Percentiles rank a stretch among this genome's conserved stretches.
These are phyloP conservation scores for Solanum clarkiae DNA, from an alignment of 257 asterid genomes.

Conservation along the genomic window DNA sequence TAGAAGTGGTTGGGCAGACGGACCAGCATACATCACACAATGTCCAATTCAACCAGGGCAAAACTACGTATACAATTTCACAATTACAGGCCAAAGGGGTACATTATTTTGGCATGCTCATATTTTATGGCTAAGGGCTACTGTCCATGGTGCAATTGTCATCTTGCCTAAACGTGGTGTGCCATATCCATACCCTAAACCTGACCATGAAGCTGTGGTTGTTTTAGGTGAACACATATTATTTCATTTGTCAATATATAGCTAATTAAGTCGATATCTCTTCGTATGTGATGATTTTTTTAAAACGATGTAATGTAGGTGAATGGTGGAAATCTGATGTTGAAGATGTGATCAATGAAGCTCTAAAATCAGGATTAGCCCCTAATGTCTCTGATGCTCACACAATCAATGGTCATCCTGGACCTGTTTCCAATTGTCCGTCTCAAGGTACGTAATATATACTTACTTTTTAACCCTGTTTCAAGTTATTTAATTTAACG, in stretches of 20 bases:
- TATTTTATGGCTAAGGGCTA: constrained; percentile 70
- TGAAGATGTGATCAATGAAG: constrained; percentile 67
- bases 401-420: constrained; percentile 83
- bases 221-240: constrained; percentile 30
- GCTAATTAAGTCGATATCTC: not conserved
- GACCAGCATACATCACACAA: constrained; percentile 89
- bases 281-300: not conserved
- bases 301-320: constrained; percentile 16
- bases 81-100: constrained; percentile 86
- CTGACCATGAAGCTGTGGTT: constrained; percentile 62
- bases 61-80: constrained; percentile 63
- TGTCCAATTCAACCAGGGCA: constrained; percentile 84
- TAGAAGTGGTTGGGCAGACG: constrained; percentile 92
- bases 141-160: constrained; percentile 79
- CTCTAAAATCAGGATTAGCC: constrained; percentile 59
- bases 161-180: constrained; percentile 78
- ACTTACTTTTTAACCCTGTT: not conserved
- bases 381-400: constrained; percentile 93
- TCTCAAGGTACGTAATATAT: constrained; percentile 21
- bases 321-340: constrained; percentile 99
- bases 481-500: not conserved
- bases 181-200: constrained; percentile 84
- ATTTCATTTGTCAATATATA: not conserved
- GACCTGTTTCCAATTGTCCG: constrained; percentile 40
- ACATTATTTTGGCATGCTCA: constrained; percentile 90